A percentile compares a stretch with the other conserved stretches of the same genome.
Conservation (phyloP, 1,139 yeast genomes). For the Pichiaceae sp. region DNA sequence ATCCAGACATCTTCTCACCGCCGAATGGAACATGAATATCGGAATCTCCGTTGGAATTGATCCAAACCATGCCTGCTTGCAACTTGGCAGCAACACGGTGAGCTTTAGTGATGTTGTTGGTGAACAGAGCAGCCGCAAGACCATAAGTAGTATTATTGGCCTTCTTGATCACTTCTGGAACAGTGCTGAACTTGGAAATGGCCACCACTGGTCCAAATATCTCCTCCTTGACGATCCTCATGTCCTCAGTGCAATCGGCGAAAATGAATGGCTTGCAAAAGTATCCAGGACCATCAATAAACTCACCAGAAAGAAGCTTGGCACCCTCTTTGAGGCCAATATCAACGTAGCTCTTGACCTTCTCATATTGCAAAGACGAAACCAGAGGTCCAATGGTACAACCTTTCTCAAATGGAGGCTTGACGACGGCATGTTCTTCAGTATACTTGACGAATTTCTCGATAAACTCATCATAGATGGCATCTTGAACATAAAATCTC, state of each 20-base stretch:
- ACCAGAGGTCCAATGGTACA: constrained; percentile 51
- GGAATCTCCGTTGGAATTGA: constrained; percentile 76
- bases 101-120: constrained; percentile 48
- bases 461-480: constrained; percentile 39
- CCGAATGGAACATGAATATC: constrained; percentile 79
- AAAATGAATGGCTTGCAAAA: constrained; percentile 74
- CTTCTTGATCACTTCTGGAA: constrained; percentile 50
- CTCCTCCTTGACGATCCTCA: constrained; percentile 67
- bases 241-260: constrained; percentile 59
- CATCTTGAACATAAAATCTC: constrained; percentile 45
- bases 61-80: constrained; percentile 81
- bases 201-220: constrained; percentile 79
- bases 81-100: constrained; percentile 55
- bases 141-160: constrained; percentile 65
- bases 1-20: constrained; percentile 70
- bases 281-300: constrained; percentile 49
- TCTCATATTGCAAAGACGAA: constrained; percentile 39
- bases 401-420: constrained; percentile 65
- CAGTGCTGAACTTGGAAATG: constrained; percentile 52
- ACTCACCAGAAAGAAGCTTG: constrained; percentile 52
- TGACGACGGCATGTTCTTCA: constrained; percentile 49
- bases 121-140: constrained; percentile 68
- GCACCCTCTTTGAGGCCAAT: constrained; percentile 48
- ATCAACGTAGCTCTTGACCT: constrained; percentile 44
- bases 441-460: constrained; percentile 28